Evolutionary conservation across 805 yeast species (phyloP), one percentile per base, ranked within the genome.

Genomic region (Saccharomycopsis fermentans): DNA sequence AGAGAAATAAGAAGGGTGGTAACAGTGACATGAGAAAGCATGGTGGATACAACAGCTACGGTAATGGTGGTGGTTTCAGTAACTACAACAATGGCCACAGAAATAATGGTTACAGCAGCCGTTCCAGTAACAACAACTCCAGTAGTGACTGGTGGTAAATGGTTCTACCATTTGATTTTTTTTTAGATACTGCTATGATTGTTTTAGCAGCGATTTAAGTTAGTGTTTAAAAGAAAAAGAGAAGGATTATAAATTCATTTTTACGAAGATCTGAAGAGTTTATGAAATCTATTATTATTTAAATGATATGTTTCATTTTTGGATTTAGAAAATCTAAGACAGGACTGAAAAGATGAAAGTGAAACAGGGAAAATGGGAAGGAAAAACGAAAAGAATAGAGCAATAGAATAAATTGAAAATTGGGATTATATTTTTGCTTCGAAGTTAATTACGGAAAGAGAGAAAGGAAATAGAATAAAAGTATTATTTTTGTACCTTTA

Each of bases 11-110:
- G 63, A 77, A 82, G 65, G 84, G 81, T 69, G 77, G 63, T 61
- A 65, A 60, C 66, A 75, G 80, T 71, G 83, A 79, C 68, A 77
- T 72, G 74, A 78, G 83, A 77, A 79, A 79, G 73, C 6, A 24
- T 12, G 69, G 32, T 27, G 32, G 32, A 5, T 68, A 69, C 52
- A 59, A 62, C 48, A 63, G 63, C 51, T 55, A 59, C 14, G 55
- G 63, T 65, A 83, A 80, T 69, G 77, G 71, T 77, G 80, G 61
- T 73, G 83, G 62, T 56, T 53, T 43, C 58, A 81, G 87, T 60
- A 77, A 83, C 63, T 74, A 77, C 59, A 69, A 72, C 65, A 73
- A 58, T n/a, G 57, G 63, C 21, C 58, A 59, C 56, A 74, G 74
- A 56, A 69, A 71, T 54, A 68, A 72, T 62, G 68, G 71, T 57